Percentiles rank a stretch among this genome's conserved stretches.
These are phyloP conservation scores for Mycena rebaudengoi DNA, from an alignment of 768 basidiomycete genomes.

Conservation along the genomic window DNA sequence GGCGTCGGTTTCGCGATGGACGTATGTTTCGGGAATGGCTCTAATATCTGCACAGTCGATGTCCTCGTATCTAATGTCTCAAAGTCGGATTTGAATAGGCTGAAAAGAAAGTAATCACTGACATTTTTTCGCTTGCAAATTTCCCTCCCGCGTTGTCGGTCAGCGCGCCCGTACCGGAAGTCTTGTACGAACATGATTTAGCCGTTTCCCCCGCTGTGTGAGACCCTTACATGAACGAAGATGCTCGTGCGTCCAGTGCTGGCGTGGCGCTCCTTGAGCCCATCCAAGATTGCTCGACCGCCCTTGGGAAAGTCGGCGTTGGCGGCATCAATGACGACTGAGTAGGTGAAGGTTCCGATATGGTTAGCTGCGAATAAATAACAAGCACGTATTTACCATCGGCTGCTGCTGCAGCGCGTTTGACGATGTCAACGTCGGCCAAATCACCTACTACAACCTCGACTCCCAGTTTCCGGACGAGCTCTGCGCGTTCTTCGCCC, in stretches of 20 bases:
- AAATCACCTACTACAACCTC: constrained; percentile 20
- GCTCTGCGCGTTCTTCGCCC: constrained; percentile 5
- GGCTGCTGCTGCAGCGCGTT: constrained; percentile 11
- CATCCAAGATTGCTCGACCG: constrained; percentile 17
- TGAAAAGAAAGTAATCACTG: neutral
- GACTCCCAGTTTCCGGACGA: constrained; percentile 15
- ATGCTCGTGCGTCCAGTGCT: constrained; percentile 14
- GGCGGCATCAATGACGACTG: constrained; percentile 25
- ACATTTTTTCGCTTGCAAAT: constrained; percentile 26
- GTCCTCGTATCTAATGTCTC: constrained; percentile 19
- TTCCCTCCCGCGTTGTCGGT: constrained; percentile 23
- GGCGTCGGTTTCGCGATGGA: constrained; percentile 22
- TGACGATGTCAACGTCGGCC: constrained; percentile 15
- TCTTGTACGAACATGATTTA: neutral
- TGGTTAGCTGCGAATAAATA: neutral
- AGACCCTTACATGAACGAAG: constrained; percentile 16
- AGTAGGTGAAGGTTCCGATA: neutral
- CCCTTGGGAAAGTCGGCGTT: constrained; percentile 23
- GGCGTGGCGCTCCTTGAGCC: constrained; percentile 13
- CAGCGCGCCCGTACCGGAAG: constrained; percentile 29
- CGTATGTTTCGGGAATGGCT: constrained; percentile 23
- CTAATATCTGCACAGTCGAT: constrained; percentile 27
- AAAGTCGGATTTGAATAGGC: neutral
- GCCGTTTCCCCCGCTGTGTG: too few relatives aligned
- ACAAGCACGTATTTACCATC: constrained; percentile 9